Evolutionary conservation across 176 grass and related monocot species (phyloP), one percentile per base, ranked within the genome.

Genomic region (barley (Hordeum vulgare)): DNA sequence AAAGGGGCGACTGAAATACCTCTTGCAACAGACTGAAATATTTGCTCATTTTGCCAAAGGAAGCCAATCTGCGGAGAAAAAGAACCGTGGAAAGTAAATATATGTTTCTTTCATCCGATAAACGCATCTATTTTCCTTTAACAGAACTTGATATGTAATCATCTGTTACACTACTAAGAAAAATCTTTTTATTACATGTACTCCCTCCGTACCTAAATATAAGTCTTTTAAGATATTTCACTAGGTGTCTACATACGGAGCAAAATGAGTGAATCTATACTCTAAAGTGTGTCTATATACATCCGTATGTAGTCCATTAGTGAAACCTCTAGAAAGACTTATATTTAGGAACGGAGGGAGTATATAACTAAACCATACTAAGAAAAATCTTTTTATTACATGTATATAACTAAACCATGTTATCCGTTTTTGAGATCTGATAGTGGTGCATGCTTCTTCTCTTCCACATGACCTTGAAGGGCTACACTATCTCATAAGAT

Each of bases 1-100:
- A 66, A 94, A 90, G 61, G 91, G 88, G 5, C 85, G 88, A 28
- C 34, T 94, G 60, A 90, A 90, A 61, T 94, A 90, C 78, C 88
- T 94, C 21, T 78, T 94, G n/a, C 88, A 90, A 67, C 88, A 94
- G 78, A 94, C 91, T 73, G 91, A 94, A 85, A 94, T 94, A 94
- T 94, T 94, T 88, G 64, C 91, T 80, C 91, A 94, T 83, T 94
- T 94, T 80, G 91, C 91, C 0, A 90, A 94, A 88, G 91, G 91
- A 53, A 90, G 81, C 66, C 91, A 94, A 80, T 86, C 88, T 20
- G 63, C 65, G 8, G 85, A 94, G 81, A 94, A 94, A 61, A 90
- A 79, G 40, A 74, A 78, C 75, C 76, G 88, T 18, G 91, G 91
- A 88, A 90, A 88, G 91, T 94, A 82, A 54, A 56, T 35, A 37